These are phyloP conservation scores for Harringtonia lauricola DNA, from an alignment of 2,329 filamentous ascomycete species.

Conservation along the genomic window DNA sequence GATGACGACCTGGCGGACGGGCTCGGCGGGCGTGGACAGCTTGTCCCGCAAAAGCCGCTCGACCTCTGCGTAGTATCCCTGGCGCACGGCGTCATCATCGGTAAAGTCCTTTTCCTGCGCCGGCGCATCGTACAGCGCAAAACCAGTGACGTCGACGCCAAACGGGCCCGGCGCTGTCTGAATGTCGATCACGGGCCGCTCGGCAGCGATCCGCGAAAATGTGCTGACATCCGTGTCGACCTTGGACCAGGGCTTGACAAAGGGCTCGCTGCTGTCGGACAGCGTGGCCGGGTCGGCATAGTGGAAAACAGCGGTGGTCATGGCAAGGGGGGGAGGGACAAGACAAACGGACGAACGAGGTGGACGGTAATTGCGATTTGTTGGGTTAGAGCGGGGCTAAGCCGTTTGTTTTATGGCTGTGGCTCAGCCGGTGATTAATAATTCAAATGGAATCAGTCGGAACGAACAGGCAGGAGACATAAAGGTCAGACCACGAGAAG, in stretches of 20 bases:
- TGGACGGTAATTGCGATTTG: no score
- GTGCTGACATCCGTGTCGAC: conserved; percentile 49
- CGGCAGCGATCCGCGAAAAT: conserved; percentile 33
- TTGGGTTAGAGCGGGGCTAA: no score
- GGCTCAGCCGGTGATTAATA: no score
- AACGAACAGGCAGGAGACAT: no score
- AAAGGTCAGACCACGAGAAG: no score
- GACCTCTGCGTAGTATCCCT: conserved; percentile 50
- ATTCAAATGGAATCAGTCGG: no score
- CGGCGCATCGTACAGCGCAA: conserved; percentile 39
- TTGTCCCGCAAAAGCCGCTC: conserved; percentile 43
- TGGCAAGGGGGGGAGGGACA: neutral
- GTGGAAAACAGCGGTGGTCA: conserved; percentile 31
- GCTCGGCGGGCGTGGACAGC: conserved; percentile 21
- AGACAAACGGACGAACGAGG: no score
- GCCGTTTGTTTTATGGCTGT: no score
- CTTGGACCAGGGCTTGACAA: conserved; percentile 50
- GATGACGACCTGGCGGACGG: conserved; percentile 50
- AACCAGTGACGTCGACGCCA: conserved; percentile 46
- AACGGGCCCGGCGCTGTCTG: conserved; percentile 38
- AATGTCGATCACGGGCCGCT: conserved; percentile 41
- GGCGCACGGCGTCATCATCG: conserved; percentile 42
- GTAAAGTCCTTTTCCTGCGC: conserved; percentile 42
- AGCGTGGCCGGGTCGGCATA: conserved; percentile 47
- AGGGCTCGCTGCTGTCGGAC: conserved; percentile 17